Base-by-base conservation (phyloP, 2,329 filamentous ascomycete genomes). In the Rutstroemia sp. region DNA sequence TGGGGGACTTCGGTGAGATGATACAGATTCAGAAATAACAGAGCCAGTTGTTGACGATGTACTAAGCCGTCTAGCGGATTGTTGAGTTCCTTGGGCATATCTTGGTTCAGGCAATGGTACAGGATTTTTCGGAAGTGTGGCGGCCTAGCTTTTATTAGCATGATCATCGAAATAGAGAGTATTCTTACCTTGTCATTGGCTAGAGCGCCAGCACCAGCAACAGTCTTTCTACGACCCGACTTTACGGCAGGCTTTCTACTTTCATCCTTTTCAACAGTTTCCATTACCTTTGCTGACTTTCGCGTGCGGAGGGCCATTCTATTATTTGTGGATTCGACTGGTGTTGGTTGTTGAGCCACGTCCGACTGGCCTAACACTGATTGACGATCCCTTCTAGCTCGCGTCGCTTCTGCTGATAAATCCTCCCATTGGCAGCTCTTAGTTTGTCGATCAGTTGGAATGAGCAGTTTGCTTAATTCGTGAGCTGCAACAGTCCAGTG, bases 401-500 rank as follows among this genome's bases (percentile, higher is more conserved):
- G 73, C 54, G 80, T 81, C 21, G 83, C 83, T 67, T 88, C 85
- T 0, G 81, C 81, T 58, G 87, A 86, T 6, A 97, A 77, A 47
- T 96, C 91, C 63, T 95, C 88, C 8, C 85, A 79, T 34, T 77
- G 86, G 71, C 81, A 90, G 72, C 91, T 96, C 52, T 78, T 79
- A 0, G 87, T 91, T 63, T 90, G 83, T 3, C 91, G 81, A 62
- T 87, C 79, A 0, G 76, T 77, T 0, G 92, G 94, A 56, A 96
- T 87, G 21, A 97, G 79, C 4, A 95, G 71, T 68, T 89, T 91
- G 66, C 85, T 88, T 12, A 97, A 74, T 68, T 95, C 91, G 64
- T 90, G 82, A 0, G 89, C 81, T n/a, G 92, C 91, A 27, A 87
- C 80, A 0, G 86, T 81, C 94, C 92, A 97, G 45, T 88, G 80